Base-by-base conservation (phyloP, 2,329 filamentous ascomycete species). In the Xylaria sp. region DNA sequence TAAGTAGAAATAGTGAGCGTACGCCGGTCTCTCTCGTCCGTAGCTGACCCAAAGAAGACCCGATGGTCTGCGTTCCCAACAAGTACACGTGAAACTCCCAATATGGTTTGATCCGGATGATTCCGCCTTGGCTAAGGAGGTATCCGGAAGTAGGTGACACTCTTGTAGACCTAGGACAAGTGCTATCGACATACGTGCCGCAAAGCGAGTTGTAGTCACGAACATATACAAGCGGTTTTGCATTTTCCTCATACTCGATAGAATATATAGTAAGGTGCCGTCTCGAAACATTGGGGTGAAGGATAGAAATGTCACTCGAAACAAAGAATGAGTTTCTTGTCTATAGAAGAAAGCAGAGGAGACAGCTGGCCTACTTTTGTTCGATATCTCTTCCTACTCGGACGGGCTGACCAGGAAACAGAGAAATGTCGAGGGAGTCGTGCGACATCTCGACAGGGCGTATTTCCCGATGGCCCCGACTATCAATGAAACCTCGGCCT, bases 191-290 rank as follows among this genome's bases (percentile, higher is more conserved):
- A 60, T 80, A 84, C 0, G 87, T 89, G 2, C 87, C 87, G 63
- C 85, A 85, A 18, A 78, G 79, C 4, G 87, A 88, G 61, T 84
- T 83, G 27, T 84, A 82, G 71, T 90, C 87, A 16, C 87, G 84
- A 32, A 88, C 85, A 70, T 88, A 89, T 48, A 89, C 76, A 63
- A 87, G 77, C 4, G 80, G 79, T 16, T 73, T 75, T 25, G 72
- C 69, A 10, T 75, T 73, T 21, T 78, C 74, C 25, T 88, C 85
- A 68, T 87, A 87, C 10, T 83, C 75, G 48, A 89, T 78, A 1
- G 84, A 84, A 74, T 88, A 89, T 37, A 89, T 79, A 71, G 88
- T 84, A 70, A 87, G 85, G 63, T 89, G 87, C 29, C 82, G 81
- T 60, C 85, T 83, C 1, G 87, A 89, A 23, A 89, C 80, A 10